phyloP scores from a whole-genome alignment of 2,329 filamentous ascomycete species.

The Metarhizium brunneum region DNA sequence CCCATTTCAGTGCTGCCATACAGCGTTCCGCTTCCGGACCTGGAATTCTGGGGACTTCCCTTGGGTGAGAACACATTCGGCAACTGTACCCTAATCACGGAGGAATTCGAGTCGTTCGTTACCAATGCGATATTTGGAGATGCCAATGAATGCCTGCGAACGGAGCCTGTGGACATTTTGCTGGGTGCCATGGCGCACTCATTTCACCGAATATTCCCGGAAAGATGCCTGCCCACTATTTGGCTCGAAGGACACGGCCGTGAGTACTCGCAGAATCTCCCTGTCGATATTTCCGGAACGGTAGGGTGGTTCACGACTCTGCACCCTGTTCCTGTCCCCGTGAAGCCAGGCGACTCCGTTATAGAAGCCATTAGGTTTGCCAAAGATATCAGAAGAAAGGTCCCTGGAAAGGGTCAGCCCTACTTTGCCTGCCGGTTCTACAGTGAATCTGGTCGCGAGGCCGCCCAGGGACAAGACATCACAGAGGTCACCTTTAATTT shows the following conservation, averaged over 20 bases:
- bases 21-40: constrained; percentile 8
- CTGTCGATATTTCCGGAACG: constrained; percentile 27
- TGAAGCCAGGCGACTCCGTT: constrained; percentile 1
- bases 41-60: constrained; percentile 11
- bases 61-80: constrained; percentile 4
- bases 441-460: constrained; percentile 17
- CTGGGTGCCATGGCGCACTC: constrained; percentile 24
- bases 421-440: constrained; percentile 29
- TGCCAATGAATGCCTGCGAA: constrained; percentile 21
- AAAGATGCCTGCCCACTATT: constrained; percentile 23
- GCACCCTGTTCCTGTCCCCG: constrained; percentile 19
- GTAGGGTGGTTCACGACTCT: constrained; percentile 39
- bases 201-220: constrained; percentile 23
- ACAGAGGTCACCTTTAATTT: constrained; percentile 43
- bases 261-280: constrained; percentile 14
- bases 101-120: constrained; percentile 3
- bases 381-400: constrained; percentile 25
- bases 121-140: constrained; percentile 11
- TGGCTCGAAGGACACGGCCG: constrained; percentile 34
- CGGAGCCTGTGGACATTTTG: constrained; percentile 29
- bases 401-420: constrained; percentile 24
- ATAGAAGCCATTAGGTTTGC: constrained; percentile 12
- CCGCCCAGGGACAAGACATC: constrained; percentile 23
- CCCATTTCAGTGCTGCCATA: constrained; percentile 5
- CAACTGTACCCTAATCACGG: constrained; percentile 4